Evolutionary conservation across 768 basidiomycete genomes (phyloP).

Genomic region (Pisolithus albus): DNA sequence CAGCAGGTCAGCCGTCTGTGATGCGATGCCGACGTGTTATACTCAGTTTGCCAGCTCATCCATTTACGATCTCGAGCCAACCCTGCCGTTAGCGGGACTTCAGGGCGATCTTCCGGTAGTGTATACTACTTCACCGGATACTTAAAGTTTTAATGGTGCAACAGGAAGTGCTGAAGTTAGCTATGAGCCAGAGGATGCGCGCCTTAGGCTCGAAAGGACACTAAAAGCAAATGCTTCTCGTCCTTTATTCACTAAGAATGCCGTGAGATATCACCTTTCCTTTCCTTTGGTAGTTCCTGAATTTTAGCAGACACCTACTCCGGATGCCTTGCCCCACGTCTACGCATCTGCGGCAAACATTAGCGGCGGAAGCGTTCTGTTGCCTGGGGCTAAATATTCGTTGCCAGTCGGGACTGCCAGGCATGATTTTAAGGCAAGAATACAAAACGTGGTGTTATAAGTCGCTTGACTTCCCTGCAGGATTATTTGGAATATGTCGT

Average conservation of each 20-base stretch:
- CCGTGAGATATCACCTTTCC: slow-evolving; percentile 34
- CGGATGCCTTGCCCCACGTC: slow-evolving; percentile 78
- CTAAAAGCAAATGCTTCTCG: slow-evolving; percentile 57
- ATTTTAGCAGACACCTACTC: slow-evolving; percentile 38
- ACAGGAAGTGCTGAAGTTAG: slow-evolving; percentile 11
- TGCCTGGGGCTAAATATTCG: slow-evolving; percentile 69
- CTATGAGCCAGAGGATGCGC: slow-evolving; percentile 43
- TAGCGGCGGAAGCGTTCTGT: slow-evolving; percentile 61
- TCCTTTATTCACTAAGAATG: slow-evolving; percentile 53
- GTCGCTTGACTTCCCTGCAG: slow-evolving; percentile 33
- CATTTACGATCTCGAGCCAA: slow-evolving; percentile 1
- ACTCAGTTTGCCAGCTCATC: slow-evolving; percentile 13
- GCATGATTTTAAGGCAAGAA: slow-evolving; percentile 54
- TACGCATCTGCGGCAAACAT: slow-evolving; percentile 62
- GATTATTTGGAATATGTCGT: slow-evolving; percentile 85
- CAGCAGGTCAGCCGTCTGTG: slow-evolving; percentile 37
- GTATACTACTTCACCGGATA: not conserved
- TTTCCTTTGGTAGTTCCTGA: slow-evolving; percentile 2
- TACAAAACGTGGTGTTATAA: not conserved
- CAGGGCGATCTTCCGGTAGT: slow-evolving; percentile 7
- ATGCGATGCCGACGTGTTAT: not conserved
- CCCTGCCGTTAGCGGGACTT: not conserved
- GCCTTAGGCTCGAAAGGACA: slow-evolving; percentile 53
- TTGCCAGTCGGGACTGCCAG: slow-evolving; percentile 80
- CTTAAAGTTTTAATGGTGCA: not conserved